These are phyloP conservation scores for Leccinum uliginosum DNA, from an alignment of 768 basidiomycete species.

Conservation along the genomic window DNA sequence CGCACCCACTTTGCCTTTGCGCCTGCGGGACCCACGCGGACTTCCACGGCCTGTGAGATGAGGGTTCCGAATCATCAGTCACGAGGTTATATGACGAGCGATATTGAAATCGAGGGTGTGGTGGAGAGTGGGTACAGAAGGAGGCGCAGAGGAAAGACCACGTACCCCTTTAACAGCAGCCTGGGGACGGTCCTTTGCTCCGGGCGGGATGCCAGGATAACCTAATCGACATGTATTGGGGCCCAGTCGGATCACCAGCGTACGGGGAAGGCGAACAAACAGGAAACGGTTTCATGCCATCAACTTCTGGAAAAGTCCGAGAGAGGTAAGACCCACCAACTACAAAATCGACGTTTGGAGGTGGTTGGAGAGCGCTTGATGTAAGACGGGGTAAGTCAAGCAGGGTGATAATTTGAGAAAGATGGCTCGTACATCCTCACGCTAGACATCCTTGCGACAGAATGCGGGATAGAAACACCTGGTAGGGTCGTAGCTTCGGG, in stretches of 20 bases:
- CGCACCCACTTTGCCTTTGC: conserved; percentile 91
- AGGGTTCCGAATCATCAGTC: conserved; percentile 5
- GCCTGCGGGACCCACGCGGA: conserved; percentile 68
- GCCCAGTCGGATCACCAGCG: conserved; percentile 9
- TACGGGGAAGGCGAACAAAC: not conserved
- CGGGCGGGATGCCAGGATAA: conserved; percentile 86
- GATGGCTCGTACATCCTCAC: conserved; percentile 40
- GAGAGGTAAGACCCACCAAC: conserved; percentile 47
- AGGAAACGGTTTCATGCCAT: not conserved
- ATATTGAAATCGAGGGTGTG: conserved; percentile 4
- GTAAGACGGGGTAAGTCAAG: conserved; percentile 7
- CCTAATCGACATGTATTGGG: conserved; percentile 39
- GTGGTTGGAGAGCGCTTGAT: conserved; percentile 72
- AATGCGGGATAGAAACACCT: not conserved
- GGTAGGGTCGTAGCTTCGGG: not conserved
- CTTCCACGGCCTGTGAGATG: conserved; percentile 62
- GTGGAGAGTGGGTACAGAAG: conserved; percentile 2
- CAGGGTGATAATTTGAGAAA: not conserved
- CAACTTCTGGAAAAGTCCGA: not conserved
- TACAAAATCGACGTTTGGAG: conserved; percentile 87
- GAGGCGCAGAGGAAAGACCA: conserved; percentile 14
- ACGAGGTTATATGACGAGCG: not conserved
- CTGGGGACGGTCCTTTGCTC: conserved; percentile 67
- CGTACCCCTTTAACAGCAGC: conserved; percentile 84
- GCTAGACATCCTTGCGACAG: conserved; percentile 33